Base-by-base conservation (phyloP, 2,329 filamentous ascomycete genomes). In the Botrytis paeoniae region DNA sequence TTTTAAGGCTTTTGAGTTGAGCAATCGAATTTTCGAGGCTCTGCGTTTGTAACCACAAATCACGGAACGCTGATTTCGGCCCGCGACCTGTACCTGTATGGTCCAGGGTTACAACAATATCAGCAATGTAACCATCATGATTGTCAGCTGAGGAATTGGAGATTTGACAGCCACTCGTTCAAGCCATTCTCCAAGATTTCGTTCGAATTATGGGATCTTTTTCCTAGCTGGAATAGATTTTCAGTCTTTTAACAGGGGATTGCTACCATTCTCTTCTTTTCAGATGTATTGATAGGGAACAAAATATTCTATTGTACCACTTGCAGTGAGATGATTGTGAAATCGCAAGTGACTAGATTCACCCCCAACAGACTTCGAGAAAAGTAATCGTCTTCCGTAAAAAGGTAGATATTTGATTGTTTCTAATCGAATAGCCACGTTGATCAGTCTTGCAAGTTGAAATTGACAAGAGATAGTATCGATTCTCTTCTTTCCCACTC, bases 1-100 rank as follows among this genome's bases (percentile, higher is more conserved):
- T 32, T 64, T 9, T 45, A 43, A 64, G 14, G n/a, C 22, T 22
- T 43, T 32, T 18, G 16, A 32, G 16, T 22, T 3, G 12, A 35
- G 39, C 4, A 64, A 43, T 29, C 43, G 20, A 43, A 68, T n/a
- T 29, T 29, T 68, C 65, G 48, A 68, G 65, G 48, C 65, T 68
- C 65, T 68, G 65, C 35, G 3, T 18, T 48, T 51, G 37, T 41
- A 32, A 64, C 35, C 20, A 9, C 20, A 60, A 65, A 65, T 48
- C 45, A 41, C 32, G 32, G 57, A 35, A 65, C 45, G n/a, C 25
- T 64, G 37, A 45, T 64, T 59, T 2, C 9, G 32, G 18, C 20
- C 8, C 57, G 8, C 18, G 20, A 32, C 57, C 16, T 6, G n/a
- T n/a, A n/a, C 14, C 18, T 25, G 29, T 32, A 10, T 32, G 54